Evolutionary conservation across 139 green algal genomes (phyloP), one percentile per base, ranked within the genome.

Genomic region (Marvania coccoides): DNA sequence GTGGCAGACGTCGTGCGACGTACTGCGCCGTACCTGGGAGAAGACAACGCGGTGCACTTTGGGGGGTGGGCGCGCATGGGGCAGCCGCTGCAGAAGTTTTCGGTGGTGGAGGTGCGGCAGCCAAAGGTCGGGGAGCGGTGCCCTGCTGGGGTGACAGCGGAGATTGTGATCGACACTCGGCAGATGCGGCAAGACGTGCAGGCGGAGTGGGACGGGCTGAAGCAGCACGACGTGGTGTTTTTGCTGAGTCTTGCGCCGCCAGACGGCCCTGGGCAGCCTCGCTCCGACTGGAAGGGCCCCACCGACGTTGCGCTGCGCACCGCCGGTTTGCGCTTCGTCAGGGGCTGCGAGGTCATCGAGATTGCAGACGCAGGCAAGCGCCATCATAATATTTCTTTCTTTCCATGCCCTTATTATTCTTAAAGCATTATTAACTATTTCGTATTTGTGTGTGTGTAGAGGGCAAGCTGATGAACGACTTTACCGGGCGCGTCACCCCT

Each of bases 221-320:
- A 86, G 71, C 79, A 94, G 75, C 90, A 97, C 64, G 94, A 99
- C 67, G 92, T 98, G 59, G 61, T 99, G 12, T 99, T 99, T 74
- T 75, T 99, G 40, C 65, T 99, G 42, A 83, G 78, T 46, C 57
- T 89, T 10, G 23, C 57, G 30, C 55, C 77, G 23, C 73, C 72
- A 6, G 61, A 70, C 14, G 55, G 63, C 19, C 19, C 42, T 51
- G 42, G 19, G 19, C 19, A 19, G 19, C 19, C 19, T 51, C 19
- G 42, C 19, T 28, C 19, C 29, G 55, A 14, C 36, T 62, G 55
- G 15, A 6, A 62, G 15, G 6, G 55, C 13, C 13, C 26, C 7
- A 23, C 55, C 34, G 36, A 59, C 29, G 51, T 35, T 42, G 51
- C 10, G 10, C 10, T 35, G 10, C 28, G 12, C 10, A 12, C 28